Evolutionary conservation across 805 yeast genomes (phyloP).

Genomic region (Sugiyamaella boreocaroliniensis): DNA sequence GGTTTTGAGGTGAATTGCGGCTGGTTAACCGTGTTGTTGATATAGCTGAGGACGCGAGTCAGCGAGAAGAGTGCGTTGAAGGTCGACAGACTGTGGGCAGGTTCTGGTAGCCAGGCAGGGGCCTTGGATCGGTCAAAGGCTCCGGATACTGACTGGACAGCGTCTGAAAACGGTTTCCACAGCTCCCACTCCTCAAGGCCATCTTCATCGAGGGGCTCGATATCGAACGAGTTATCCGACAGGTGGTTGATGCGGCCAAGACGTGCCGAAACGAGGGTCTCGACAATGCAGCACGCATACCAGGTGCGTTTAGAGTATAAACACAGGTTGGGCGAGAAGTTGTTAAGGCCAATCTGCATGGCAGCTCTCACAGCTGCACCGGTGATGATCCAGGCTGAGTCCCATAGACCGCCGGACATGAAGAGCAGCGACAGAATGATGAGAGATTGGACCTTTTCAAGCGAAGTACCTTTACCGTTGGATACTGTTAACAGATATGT

Average conservation of each 20-base stretch:
- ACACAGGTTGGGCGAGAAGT: background rate
- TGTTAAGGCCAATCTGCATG: conserved; percentile 8
- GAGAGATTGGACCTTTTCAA: conserved; percentile 11
- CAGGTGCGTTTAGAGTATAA: conserved; percentile 10
- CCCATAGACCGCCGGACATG: conserved; percentile 9
- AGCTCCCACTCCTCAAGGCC: conserved; percentile 13
- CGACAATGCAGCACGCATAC: conserved; percentile 13
- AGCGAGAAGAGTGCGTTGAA: conserved; percentile 8
- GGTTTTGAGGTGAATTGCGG: conserved; percentile 1
- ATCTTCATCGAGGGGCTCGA: conserved; percentile 5
- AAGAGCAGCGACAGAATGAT: conserved; percentile 6
- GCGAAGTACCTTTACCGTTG: background rate
- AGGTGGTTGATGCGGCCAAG: conserved; percentile 7
- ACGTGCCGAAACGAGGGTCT: conserved; percentile 9
- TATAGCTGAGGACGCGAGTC: conserved; percentile 2
- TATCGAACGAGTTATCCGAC: conserved; percentile 2
- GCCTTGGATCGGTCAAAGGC: background rate
- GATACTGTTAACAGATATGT: background rate
- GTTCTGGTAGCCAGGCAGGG: conserved; percentile 4
- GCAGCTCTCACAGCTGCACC: conserved; percentile 13
- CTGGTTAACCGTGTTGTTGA: conserved; percentile 3
- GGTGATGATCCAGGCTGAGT: conserved; percentile 6
- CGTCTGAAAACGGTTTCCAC: conserved; percentile 8
- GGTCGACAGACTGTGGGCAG: conserved; percentile 6
- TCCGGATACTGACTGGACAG: background rate